Evolutionary conservation across 1,284 basidiomycete genomes (phyloP), one percentile per base, ranked within the genome.

Genomic region (Mycosarcoma mackinlayi): DNA sequence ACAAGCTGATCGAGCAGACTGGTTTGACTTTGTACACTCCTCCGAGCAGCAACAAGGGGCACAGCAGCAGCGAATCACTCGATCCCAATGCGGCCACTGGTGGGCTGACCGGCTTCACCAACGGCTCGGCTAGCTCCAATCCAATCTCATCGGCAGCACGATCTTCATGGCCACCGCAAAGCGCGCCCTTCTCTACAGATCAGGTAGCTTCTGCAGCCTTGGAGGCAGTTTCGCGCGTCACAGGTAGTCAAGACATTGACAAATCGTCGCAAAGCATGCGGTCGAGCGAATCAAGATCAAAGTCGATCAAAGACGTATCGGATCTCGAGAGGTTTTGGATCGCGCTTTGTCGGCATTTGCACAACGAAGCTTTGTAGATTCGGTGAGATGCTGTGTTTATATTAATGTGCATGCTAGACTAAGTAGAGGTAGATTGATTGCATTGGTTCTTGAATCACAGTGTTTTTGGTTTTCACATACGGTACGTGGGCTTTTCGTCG

Each of bases 311-410:
- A 21, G 50, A 58, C 21, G 39, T 42, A 24, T 40, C 46, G 38
- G 67, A 77, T 33, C 60, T 82, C 11, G 75, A 81, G 48, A 47
- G 67, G 5, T 82, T 82, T 50, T 82, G 80, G 80, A 52, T 76
- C 41, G 80, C 78, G 3, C 45, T 82, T n/a, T 82, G 79, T 45
- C 63, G 71, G 3, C 75, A 80, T 50, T 62, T 82, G 52, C 66
- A 74, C 44, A 70, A 73, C 10, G 61, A 76, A 28, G 79, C 65
- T 76, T 33, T 81, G 35, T 38, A 30, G 6, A 3, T 8, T 23
- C 21, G 14, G 6, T 18, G 4, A n/a, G 6, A 25, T 23, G 2
- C 19, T 33, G 23, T 27, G 9, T 14, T n/a, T 33, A 21, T 19
- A n/a, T 21, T 21, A n/a, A n/a, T n/a, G n/a, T n/a, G n/a, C n/a